These are phyloP conservation scores for Bipolaris bicolor DNA, from an alignment of 2,329 filamentous ascomycete species.

Conservation along the genomic window DNA sequence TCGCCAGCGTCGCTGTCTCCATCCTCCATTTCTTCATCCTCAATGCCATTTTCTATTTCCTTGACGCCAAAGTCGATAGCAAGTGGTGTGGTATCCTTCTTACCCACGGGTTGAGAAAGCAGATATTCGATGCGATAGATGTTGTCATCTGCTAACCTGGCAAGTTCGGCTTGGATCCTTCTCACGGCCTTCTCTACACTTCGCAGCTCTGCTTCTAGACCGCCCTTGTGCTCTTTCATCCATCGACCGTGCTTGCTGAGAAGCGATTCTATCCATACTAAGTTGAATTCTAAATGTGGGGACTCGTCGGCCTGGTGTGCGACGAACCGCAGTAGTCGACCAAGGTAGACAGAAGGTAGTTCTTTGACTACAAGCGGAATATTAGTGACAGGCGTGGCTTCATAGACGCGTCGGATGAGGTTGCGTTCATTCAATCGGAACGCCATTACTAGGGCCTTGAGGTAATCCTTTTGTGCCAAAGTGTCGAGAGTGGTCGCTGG, in stretches of 20 bases:
- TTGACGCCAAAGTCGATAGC: slow-evolving; percentile 42
- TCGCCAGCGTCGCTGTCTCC: slow-evolving; percentile 51
- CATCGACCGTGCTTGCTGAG: slow-evolving; percentile 84
- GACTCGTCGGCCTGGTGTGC: slow-evolving; percentile 86
- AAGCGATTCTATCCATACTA: slow-evolving; percentile 86
- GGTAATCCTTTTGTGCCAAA: slow-evolving; percentile 77
- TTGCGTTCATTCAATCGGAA: slow-evolving; percentile 90
- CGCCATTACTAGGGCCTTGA: slow-evolving; percentile 94
- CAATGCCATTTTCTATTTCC: slow-evolving; percentile 40
- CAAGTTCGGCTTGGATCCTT: slow-evolving; percentile 81
- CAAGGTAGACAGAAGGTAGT: slow-evolving; percentile 84
- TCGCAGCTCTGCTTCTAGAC: slow-evolving; percentile 83
- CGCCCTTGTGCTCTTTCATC: slow-evolving; percentile 79
- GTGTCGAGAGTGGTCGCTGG: slow-evolving; percentile 73
- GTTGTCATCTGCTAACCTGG: slow-evolving; percentile 84
- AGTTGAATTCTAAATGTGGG: slow-evolving; percentile 92
- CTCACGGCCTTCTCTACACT: slow-evolving; percentile 80
- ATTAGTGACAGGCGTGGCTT: slow-evolving; percentile 75
- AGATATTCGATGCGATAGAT: slow-evolving; percentile 88
- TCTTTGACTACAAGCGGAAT: slow-evolving; percentile 79
- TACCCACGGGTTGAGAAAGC: slow-evolving; percentile 58
- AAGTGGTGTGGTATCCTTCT: slow-evolving; percentile 29
- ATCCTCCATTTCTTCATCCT: slow-evolving; percentile 45
- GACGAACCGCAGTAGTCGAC: slow-evolving; percentile 83
- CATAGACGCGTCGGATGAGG: slow-evolving; percentile 84